Conservation (phyloP, 1,139 yeast genomes). For the Hyphopichia pseudoburtonii region DNA sequence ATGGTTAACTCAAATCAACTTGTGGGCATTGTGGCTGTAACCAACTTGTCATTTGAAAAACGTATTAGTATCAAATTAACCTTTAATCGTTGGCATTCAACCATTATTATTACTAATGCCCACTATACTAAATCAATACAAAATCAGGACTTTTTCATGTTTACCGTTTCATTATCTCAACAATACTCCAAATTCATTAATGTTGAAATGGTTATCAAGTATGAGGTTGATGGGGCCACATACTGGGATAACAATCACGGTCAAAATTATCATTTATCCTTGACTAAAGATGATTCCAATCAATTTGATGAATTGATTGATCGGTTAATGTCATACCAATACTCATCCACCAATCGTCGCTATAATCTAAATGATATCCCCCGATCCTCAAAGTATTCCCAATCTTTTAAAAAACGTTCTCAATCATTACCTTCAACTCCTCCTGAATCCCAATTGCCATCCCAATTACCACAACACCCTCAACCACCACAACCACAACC, state of each 20-base stretch:
- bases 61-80: slow-evolving; percentile 35
- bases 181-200: slow-evolving; percentile 16
- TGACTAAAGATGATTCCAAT: slow-evolving; percentile 14
- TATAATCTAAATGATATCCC: slow-evolving; percentile 12
- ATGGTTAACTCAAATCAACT: too few relatives aligned
- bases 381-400: slow-evolving; percentile 10
- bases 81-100: slow-evolving; percentile 38
- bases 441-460: too few relatives aligned
- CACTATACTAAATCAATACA: slow-evolving; percentile 26
- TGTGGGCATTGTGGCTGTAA: slow-evolving; percentile 33
- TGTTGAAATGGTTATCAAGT: slow-evolving; percentile 27
- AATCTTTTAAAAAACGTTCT: slow-evolving; percentile 9
- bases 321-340: slow-evolving; percentile 11
- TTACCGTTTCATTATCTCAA: slow-evolving; percentile 32
- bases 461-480: too few relatives aligned
- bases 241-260: slow-evolving; percentile 39
- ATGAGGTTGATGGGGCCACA: slow-evolving; percentile 20
- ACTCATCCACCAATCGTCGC: slow-evolving; percentile 11
- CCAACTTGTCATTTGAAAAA: slow-evolving; percentile 42
- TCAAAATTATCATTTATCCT: slow-evolving; percentile 27
- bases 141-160: slow-evolving; percentile 38
- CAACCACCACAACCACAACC: too few relatives aligned
- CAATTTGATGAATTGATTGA: slow-evolving; percentile 27
- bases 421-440: too few relatives aligned
- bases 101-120: slow-evolving; percentile 27